A percentile compares a stretch with the other conserved stretches of the same genome.
Conservation (phyloP, 2,329 filamentous ascomycete genomes). For the Neocatenulostroma microsporum region DNA sequence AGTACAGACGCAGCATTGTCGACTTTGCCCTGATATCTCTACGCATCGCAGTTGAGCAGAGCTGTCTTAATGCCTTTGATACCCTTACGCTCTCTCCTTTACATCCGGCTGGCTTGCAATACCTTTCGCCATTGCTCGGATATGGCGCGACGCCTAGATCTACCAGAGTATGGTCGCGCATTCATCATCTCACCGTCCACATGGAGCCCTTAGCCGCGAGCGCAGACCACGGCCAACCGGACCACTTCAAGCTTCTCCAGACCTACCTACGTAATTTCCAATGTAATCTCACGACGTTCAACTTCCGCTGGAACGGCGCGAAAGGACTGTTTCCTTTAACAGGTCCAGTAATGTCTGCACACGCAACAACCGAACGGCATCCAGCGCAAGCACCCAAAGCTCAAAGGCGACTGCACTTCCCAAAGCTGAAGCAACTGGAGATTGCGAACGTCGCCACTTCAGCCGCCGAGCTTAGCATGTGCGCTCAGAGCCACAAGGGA, state of each 20-base stretch:
- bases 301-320: constrained; percentile 67
- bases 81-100: constrained; percentile 66
- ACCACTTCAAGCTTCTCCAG: constrained; percentile 59
- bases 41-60: constrained; percentile 71
- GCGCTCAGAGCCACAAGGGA: constrained; percentile 59
- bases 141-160: constrained; percentile 69
- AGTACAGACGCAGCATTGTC: constrained; percentile 68
- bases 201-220: constrained; percentile 46
- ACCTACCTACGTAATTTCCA: constrained; percentile 66
- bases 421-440: constrained; percentile 58
- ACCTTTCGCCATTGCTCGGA: constrained; percentile 65
- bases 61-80: constrained; percentile 56
- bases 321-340: constrained; percentile 68
- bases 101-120: constrained; percentile 67
- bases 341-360: constrained; percentile 32
- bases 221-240: constrained; percentile 42
- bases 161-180: constrained; percentile 66
- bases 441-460: constrained; percentile 67
- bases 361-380: neutral
- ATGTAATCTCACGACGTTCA: constrained; percentile 45
- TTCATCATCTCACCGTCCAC: constrained; percentile 62
- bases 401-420: constrained; percentile 52
- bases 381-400: constrained; percentile 7
- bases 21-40: constrained; percentile 86
- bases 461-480: constrained; percentile 59